Evolutionary conservation across 176 grass and related monocot genomes (phyloP), one percentile per base, ranked within the genome.

Genomic region (Oryza meyeriana): DNA sequence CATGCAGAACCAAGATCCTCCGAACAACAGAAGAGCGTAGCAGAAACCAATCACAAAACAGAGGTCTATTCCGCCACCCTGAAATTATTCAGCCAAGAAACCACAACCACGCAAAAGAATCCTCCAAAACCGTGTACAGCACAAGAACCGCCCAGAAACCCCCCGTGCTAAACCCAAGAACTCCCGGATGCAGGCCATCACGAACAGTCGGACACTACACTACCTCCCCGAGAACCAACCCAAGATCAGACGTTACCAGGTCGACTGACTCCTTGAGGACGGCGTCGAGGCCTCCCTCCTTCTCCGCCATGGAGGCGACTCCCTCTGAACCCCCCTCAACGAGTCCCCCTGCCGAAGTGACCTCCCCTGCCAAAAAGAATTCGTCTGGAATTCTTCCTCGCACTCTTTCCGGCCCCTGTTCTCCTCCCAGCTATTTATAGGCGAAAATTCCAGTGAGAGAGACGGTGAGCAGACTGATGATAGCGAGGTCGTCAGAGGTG

Each of bases 191-290:
- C 34, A 52, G 16, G 30, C 39, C 20, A 38, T 17, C 31, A 42
- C 31, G 30, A 22, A 40, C 57, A 52, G 3, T 30, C 31, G 30
- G 24, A 40, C 57, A 52, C 5, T 30, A 22, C 18, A 3, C 4
- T 12, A 31, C 25, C 25, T 10, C 4, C 44, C 22, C 31, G 64
- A 62, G 5, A 65, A 77, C 74, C 4, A 47, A 0, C 66, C 47
- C 34, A 59, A 64, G 11, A 77, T 42, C 11, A 26, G 24, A 8
- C n/a, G 17, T 87, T 82, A 92, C 90, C 90, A 92, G 69, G 44
- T 92, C 90, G 77, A 92, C 86, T 40, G 47, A 63, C 79, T 92
- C 90, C 62, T 92, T 92, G 68, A 86, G 86, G 52, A 92, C 90
- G 44, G 90, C 90, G 16, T 92, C 90, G 74, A 92, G 83, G 28